Conservation (phyloP, 257 asterid genomes). For the Handroanthus guayacan region DNA sequence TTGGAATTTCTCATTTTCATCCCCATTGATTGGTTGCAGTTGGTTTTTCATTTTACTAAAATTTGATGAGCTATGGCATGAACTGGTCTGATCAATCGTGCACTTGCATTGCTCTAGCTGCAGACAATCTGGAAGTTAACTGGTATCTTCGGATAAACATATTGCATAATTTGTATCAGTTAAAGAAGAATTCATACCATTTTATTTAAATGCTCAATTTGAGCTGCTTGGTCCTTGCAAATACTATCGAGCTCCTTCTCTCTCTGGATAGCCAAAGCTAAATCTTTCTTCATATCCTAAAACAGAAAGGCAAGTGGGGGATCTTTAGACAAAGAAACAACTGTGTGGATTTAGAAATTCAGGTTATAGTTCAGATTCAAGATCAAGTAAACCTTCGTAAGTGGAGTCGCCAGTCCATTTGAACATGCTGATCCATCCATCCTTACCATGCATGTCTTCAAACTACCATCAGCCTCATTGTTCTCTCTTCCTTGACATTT, state of each 20-base stretch:
- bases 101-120: slow-evolving; percentile 75
- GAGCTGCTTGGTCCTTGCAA: slow-evolving; percentile 82
- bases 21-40: slow-evolving; percentile 51
- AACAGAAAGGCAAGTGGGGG: slow-evolving; percentile 3
- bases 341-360: slow-evolving; percentile 8
- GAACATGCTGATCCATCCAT: slow-evolving; percentile 43
- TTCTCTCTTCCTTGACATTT: slow-evolving; percentile 62
- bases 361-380: slow-evolving; percentile 8
- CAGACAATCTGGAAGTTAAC: slow-evolving; percentile 36
- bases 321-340: not conserved
- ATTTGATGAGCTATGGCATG: slow-evolving; percentile 42
- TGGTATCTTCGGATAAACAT: slow-evolving; percentile 12
- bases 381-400: slow-evolving; percentile 41
- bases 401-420: slow-evolving; percentile 40
- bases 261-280: slow-evolving; percentile 47
- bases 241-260: slow-evolving; percentile 70
- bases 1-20: slow-evolving; percentile 39
- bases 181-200: slow-evolving; percentile 49
- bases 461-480: slow-evolving; percentile 49
- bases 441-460: slow-evolving; percentile 45
- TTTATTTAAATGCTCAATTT: slow-evolving; percentile 73
- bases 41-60: slow-evolving; percentile 45
- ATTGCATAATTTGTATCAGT: slow-evolving; percentile 11
- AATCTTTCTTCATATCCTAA: slow-evolving; percentile 59
- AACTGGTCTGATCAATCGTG: slow-evolving; percentile 40